Evolutionary conservation across 139 green algal genomes (phyloP).

Genomic region (Closterium sp.): DNA sequence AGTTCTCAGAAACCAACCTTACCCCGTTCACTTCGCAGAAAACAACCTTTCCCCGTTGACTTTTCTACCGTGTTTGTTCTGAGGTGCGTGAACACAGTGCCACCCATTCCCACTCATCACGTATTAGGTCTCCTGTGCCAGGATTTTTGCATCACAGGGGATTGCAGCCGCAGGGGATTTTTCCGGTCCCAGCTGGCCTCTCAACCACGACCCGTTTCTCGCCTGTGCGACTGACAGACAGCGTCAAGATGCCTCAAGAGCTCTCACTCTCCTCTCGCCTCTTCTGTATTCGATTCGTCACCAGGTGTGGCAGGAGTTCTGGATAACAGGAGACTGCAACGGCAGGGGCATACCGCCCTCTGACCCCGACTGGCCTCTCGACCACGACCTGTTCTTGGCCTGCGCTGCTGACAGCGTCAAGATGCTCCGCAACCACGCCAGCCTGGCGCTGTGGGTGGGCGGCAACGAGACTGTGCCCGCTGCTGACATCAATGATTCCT

Average conservation of each 20-base stretch:
- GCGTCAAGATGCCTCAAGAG: no score
- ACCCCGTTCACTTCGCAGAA: no score
- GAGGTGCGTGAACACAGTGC: no score
- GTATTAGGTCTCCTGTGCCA: no score
- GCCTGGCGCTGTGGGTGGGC: constrained; percentile 50
- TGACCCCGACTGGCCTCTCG: constrained; percentile 45
- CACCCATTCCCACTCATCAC: no score
- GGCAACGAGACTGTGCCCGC: constrained; percentile 51
- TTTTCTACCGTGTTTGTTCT: no score
- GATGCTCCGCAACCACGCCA: constrained; percentile 47
- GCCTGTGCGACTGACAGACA: not conserved
- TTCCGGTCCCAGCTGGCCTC: constrained; percentile 39
- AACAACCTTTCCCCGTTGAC: no score
- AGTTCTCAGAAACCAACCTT: no score
- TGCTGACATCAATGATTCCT: constrained; percentile 21
- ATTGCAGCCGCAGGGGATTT: constrained; percentile 51
- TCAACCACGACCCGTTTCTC: constrained; percentile 53
- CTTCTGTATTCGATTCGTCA: not conserved
- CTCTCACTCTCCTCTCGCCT: no score
- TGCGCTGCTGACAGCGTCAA: constrained; percentile 36
- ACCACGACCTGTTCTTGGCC: constrained; percentile 51
- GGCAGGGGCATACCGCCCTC: constrained; percentile 37
- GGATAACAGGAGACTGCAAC: constrained; percentile 58
- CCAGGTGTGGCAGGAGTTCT: constrained; percentile 55
- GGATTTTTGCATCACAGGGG: constrained; percentile 27